phyloP scores from a whole-genome alignment of 441 rosid species.

The Populus hybrid region DNA sequence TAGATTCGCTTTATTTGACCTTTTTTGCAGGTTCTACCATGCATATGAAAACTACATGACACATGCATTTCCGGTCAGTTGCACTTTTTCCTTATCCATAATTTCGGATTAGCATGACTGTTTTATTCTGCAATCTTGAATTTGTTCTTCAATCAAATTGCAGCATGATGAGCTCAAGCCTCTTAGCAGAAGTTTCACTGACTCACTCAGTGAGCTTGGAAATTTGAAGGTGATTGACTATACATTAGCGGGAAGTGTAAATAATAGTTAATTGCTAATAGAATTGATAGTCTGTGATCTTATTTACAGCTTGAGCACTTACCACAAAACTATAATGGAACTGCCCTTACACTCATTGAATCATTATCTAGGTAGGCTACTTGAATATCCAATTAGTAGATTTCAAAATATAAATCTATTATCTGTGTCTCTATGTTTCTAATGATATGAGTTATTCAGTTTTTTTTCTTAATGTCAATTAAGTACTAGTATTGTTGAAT shows the following conservation, averaged over 20 bases:
- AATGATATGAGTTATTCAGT: neutral
- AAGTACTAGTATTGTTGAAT: neutral
- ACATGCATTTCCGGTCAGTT: conserved; percentile 86
- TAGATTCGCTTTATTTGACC: neutral
- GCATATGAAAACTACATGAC: conserved; percentile 89
- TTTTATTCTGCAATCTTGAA: conserved; percentile 10
- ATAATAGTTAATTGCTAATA: neutral
- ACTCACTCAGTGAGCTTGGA: conserved; percentile 95
- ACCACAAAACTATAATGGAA: conserved; percentile 78
- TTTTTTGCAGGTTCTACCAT: conserved; percentile 75
- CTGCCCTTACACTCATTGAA: conserved; percentile 87
- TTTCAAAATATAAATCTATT: neutral
- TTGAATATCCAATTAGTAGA: neutral
- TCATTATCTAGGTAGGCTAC: conserved; percentile 73
- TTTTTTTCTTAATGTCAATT: neutral
- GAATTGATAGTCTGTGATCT: conserved; percentile 19
- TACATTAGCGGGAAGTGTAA: conserved; percentile 4
- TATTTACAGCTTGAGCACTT: conserved; percentile 79
- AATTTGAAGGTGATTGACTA: conserved; percentile 62
- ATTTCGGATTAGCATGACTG: neutral
- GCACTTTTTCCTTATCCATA: conserved; percentile 6
- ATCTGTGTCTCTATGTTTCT: neutral
- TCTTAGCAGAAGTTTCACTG: conserved; percentile 72
- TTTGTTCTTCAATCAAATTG: conserved; percentile 21
- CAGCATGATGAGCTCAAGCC: conserved; percentile 98